These are phyloP conservation scores for Vigna reflexopilosa DNA, from an alignment of 306 rosid genomes.

Conservation along the genomic window DNA sequence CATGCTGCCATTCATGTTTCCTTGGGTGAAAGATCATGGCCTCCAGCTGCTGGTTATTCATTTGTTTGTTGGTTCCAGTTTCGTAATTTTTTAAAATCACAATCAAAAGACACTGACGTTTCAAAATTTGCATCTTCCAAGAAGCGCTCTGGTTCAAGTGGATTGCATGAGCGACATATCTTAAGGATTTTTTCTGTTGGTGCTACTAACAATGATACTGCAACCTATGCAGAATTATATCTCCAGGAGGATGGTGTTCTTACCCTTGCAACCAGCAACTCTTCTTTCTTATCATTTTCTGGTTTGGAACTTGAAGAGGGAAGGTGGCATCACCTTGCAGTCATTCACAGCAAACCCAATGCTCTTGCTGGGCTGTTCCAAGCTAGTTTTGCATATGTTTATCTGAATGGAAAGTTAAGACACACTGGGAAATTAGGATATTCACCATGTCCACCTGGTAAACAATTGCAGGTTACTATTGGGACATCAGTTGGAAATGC, in stretches of 20 bases:
- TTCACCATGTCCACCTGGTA: slow-evolving; percentile 95
- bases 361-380: slow-evolving; percentile 99
- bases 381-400: slow-evolving; percentile 96
- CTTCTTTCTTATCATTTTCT: slow-evolving; percentile 81
- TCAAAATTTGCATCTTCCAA: slow-evolving; percentile 70
- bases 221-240: slow-evolving; percentile 89
- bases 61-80: slow-evolving; percentile 99
- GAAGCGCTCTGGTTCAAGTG: slow-evolving; percentile 60
- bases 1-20: slow-evolving; percentile 99
- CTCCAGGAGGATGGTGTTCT: slow-evolving; percentile 97
- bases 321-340: slow-evolving; percentile 99
- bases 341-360: slow-evolving; percentile 97
- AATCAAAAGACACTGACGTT: slow-evolving; percentile 71
- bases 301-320: slow-evolving; percentile 95
- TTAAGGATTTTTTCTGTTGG: slow-evolving; percentile 93
- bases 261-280: slow-evolving; percentile 94
- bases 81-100: slow-evolving; percentile 75
- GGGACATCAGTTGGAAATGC: slow-evolving; percentile 88
- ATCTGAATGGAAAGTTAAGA: slow-evolving; percentile 92
- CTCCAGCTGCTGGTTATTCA: slow-evolving; percentile 99
- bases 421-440: slow-evolving; percentile 98
- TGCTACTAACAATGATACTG: slow-evolving; percentile 72
- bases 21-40: slow-evolving; percentile 99
- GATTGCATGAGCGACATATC: slow-evolving; percentile 60
- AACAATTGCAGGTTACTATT: slow-evolving; percentile 84